Percentiles rank a stretch among this genome's conserved stretches.
Conservation (phyloP, 805 yeast genomes). For the Komagataella pseudopastoris region DNA sequence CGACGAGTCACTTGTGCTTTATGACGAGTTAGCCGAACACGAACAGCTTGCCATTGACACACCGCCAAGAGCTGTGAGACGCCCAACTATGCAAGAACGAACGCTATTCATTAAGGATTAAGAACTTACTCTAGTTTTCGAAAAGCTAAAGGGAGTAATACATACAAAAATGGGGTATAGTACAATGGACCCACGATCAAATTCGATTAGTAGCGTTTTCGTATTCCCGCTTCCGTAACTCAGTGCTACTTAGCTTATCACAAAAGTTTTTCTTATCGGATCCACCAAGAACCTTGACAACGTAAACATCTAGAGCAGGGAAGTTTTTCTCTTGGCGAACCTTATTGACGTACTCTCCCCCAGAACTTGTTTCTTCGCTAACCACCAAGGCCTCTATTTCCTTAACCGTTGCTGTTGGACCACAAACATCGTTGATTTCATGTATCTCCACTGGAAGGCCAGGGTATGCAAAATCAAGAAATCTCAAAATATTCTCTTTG, state of each 20-base stretch:
- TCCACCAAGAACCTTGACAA: slow-evolving; percentile 48
- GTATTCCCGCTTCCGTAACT: slow-evolving; percentile 36
- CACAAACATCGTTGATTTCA: slow-evolving; percentile 76
- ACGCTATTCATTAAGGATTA: slow-evolving; percentile 42
- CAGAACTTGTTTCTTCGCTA: slow-evolving; percentile 65
- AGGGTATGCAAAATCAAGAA: slow-evolving; percentile 37
- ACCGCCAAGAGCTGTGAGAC: slow-evolving; percentile 64
- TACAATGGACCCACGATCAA: background rate
- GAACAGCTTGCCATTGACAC: slow-evolving; percentile 73
- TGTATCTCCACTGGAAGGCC: slow-evolving; percentile 32
- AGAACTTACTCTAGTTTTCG: background rate
- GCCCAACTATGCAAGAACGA: slow-evolving; percentile 34
- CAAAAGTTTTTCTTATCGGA: slow-evolving; percentile 30
- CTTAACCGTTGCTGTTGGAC: slow-evolving; percentile 73
- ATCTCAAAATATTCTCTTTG: slow-evolving; percentile 27
- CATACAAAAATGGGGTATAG: background rate
- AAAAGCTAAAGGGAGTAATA: background rate
- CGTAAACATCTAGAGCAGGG: slow-evolving; percentile 32
- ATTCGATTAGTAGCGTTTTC: slow-evolving; percentile 3
- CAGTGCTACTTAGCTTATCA: slow-evolving; percentile 79
- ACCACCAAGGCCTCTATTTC: slow-evolving; percentile 73
- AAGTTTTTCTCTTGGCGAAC: slow-evolving; percentile 46
- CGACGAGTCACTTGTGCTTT: slow-evolving; percentile 41
- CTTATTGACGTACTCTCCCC: slow-evolving; percentile 63
- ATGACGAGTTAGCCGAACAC: slow-evolving; percentile 33